These are phyloP conservation scores for Saturnispora serradocipensis DNA, from an alignment of 805 yeast genomes.

Conservation along the genomic window DNA sequence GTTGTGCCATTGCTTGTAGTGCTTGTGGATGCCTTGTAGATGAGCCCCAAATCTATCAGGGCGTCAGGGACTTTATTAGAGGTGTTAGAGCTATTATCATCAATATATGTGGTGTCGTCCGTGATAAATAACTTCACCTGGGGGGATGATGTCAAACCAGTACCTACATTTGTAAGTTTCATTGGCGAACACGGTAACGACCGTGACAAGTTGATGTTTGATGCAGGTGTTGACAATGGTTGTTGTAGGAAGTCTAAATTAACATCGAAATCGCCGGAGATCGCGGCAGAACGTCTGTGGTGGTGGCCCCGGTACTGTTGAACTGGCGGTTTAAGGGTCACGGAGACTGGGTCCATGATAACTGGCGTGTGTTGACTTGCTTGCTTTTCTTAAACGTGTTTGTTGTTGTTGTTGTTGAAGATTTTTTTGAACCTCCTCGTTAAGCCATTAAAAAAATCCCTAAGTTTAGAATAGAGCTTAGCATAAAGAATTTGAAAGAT, in stretches of 20 bases:
- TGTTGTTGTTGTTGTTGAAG: neutral
- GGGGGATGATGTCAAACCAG: neutral
- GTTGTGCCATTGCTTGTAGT: neutral
- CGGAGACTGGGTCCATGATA: conserved; percentile 2
- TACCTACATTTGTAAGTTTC: conserved; percentile 4
- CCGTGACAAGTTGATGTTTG: conserved; percentile 7
- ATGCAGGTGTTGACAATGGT: conserved; percentile 14
- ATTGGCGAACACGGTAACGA: conserved; percentile 20
- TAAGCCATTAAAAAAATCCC: neutral
- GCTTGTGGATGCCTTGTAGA: conserved; percentile 12
- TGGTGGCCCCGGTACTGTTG: conserved; percentile 48
- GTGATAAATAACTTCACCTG: conserved; percentile 1
- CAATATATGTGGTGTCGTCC: neutral
- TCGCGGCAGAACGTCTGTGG: conserved; percentile 81
- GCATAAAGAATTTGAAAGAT: neutral
- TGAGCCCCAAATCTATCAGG: conserved; percentile 28
- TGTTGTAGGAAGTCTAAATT: conserved; percentile 16
- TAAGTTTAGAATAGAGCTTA: neutral
- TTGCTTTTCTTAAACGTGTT: neutral
- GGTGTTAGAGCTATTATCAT: neutral
- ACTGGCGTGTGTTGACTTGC: neutral
- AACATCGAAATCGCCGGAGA: conserved; percentile 73
- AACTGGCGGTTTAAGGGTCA: conserved; percentile 22
- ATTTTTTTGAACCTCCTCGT: neutral
- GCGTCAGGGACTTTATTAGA: conserved; percentile 23